Evolutionary conservation across 1,284 basidiomycete species (phyloP).

Genomic region (Ustilago nuda): DNA sequence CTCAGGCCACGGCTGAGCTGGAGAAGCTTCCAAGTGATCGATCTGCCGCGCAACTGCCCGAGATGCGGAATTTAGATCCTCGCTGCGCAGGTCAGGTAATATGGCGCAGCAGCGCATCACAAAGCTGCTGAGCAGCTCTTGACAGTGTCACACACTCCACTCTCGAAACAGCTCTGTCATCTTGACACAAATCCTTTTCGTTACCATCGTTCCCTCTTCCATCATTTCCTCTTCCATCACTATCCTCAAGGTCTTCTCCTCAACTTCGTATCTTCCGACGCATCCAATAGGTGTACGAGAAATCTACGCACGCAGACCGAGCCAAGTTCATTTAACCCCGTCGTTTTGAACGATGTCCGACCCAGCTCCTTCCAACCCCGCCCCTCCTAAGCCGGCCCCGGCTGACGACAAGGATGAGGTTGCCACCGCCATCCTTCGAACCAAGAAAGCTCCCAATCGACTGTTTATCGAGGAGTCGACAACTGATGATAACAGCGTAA

Average conservation of each 20-base stretch:
- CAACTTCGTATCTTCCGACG: neutral
- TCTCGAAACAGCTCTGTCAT: constrained; percentile 5
- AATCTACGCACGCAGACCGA: neutral
- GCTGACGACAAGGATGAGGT: constrained; percentile 63
- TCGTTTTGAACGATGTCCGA: constrained; percentile 45
- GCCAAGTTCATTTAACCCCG: neutral
- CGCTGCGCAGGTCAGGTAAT: neutral
- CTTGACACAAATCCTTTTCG: neutral
- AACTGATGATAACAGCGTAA: constrained; percentile 75
- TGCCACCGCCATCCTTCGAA: constrained; percentile 66
- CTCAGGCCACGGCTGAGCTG: constrained; percentile 20
- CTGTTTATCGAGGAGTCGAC: constrained; percentile 69
- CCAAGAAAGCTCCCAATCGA: constrained; percentile 65
- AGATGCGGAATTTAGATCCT: constrained; percentile 7
- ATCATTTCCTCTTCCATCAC: neutral
- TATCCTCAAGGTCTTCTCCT: neutral
- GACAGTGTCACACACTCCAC: constrained; percentile 9
- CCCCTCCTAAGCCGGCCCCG: constrained; percentile 27
- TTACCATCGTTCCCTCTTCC: neutral
- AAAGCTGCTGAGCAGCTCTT: neutral
- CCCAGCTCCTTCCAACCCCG: constrained; percentile 37
- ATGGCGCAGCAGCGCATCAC: constrained; percentile 11
- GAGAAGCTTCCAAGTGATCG: constrained; percentile 21
- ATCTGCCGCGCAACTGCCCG: constrained; percentile 15
- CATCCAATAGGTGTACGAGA: neutral